Evolutionary conservation across 768 basidiomycete genomes (phyloP).

Genomic region (Mycena vulgaris): DNA sequence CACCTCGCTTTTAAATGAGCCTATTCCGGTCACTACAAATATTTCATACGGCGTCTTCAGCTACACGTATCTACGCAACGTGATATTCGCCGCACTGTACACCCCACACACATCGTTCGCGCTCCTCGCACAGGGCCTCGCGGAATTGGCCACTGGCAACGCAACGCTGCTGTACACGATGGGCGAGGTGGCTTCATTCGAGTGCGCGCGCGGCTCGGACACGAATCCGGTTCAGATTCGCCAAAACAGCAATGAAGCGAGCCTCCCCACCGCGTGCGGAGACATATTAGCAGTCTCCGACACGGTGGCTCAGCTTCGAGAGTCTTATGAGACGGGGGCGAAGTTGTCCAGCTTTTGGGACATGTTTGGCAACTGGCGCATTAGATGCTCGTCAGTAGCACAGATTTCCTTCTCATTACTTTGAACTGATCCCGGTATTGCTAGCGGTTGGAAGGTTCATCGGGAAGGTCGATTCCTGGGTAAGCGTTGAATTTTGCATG

Average conservation of each 20-base stretch:
- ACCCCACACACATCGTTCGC: not conserved
- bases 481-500: constrained; percentile 27
- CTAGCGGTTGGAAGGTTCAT: constrained; percentile 28
- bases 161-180: not conserved
- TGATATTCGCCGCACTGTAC: constrained; percentile 14
- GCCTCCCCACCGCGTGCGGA: not conserved
- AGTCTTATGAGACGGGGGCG: not conserved
- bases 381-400: constrained; percentile 13
- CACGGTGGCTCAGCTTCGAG: not conserved
- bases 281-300: constrained; percentile 7
- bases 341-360: constrained; percentile 22
- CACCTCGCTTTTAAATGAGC: not conserved
- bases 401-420: not conserved
- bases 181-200: not conserved
- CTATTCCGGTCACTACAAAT: constrained; percentile 12
- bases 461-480: constrained; percentile 26
- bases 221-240: not conserved
- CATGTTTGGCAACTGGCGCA: constrained; percentile 4
- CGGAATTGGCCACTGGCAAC: constrained; percentile 3
- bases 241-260: not conserved
- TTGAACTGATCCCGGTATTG: not conserved
- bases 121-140: not conserved
- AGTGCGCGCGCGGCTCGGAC: not conserved
- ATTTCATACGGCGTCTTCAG: constrained; percentile 13
- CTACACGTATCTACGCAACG: constrained; percentile 12